Evolutionary conservation across 805 yeast species (phyloP).

Genomic region (Saturnispora hagleri): DNA sequence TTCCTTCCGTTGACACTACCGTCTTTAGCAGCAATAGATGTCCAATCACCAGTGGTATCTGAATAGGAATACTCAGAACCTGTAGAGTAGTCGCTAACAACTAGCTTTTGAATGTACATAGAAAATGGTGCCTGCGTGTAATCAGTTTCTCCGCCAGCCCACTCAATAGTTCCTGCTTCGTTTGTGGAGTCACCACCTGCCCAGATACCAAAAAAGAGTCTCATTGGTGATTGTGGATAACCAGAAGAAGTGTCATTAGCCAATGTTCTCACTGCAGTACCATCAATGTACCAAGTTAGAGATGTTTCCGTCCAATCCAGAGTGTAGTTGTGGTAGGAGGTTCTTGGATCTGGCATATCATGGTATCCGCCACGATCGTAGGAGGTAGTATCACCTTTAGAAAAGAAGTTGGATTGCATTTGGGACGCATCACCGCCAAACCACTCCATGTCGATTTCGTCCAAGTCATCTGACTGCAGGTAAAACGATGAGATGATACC

Average conservation of each 20-base stretch:
- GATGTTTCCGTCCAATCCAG: slow-evolving; percentile 71
- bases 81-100: slow-evolving; percentile 61
- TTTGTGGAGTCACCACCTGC: slow-evolving; percentile 73
- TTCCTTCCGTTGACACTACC: slow-evolving; percentile 58
- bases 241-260: slow-evolving; percentile 48
- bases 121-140: slow-evolving; percentile 58
- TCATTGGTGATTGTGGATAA: slow-evolving; percentile 89
- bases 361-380: slow-evolving; percentile 77
- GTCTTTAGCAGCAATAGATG: slow-evolving; percentile 45
- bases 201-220: slow-evolving; percentile 55
- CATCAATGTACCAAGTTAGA: slow-evolving; percentile 68
- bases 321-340: slow-evolving; percentile 64
- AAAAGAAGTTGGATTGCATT: slow-evolving; percentile 71
- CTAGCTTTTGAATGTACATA: slow-evolving; percentile 50
- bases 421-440: slow-evolving; percentile 70
- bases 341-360: slow-evolving; percentile 45
- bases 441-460: slow-evolving; percentile 87
- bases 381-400: slow-evolving; percentile 69
- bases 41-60: slow-evolving; percentile 50
- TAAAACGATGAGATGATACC: slow-evolving; percentile 80
- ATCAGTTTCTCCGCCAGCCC: slow-evolving; percentile 77
- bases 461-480: slow-evolving; percentile 74
- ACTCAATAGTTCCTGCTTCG: slow-evolving; percentile 58
- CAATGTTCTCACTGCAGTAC: slow-evolving; percentile 56
- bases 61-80: slow-evolving; percentile 50